Evolutionary conservation across 2,329 filamentous ascomycete species (phyloP).

Genomic region (Cryoendolithus antarcticus): DNA sequence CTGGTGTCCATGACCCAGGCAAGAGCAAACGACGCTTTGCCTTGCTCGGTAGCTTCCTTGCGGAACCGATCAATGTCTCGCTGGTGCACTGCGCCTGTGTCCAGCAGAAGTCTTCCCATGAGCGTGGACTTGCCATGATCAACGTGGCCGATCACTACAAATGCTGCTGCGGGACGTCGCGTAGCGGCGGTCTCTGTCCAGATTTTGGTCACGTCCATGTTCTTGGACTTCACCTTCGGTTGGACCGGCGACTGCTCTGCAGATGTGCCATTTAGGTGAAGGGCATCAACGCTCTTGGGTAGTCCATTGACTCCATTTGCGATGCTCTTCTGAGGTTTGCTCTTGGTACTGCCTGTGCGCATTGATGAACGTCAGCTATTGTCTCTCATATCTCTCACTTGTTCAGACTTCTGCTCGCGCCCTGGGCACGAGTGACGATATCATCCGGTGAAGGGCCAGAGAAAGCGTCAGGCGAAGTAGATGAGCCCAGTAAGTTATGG

Average conservation of each 20-base stretch:
- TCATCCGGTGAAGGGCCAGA: conserved; percentile 22
- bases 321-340: too few relatives aligned
- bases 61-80: conserved; percentile 64
- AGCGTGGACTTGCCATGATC: conserved; percentile 96
- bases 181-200: conserved; percentile 15
- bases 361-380: not conserved
- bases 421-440: conserved; percentile 17
- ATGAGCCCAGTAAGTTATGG: conserved; percentile 15
- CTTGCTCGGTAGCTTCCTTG: conserved; percentile 78
- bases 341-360: conserved; percentile 9
- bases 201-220: conserved; percentile 54
- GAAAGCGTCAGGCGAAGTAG: conserved; percentile 12
- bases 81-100: conserved; percentile 78
- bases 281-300: conserved; percentile 17
- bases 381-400: conserved; percentile 19
- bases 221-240: conserved; percentile 52
- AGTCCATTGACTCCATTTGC: conserved; percentile 13
- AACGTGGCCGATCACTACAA: conserved; percentile 59
- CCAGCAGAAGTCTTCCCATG: conserved; percentile 86
- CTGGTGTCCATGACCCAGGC: conserved; percentile 96
- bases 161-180: conserved; percentile 17
- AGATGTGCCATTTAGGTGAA: conserved; percentile 14
- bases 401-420: conserved; percentile 20
- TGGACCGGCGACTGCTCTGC: conserved; percentile 8
- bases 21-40: conserved; percentile 89